Conservation (phyloP, 495 filamentous ascomycete genomes). For the Rhypophila decipiens region DNA sequence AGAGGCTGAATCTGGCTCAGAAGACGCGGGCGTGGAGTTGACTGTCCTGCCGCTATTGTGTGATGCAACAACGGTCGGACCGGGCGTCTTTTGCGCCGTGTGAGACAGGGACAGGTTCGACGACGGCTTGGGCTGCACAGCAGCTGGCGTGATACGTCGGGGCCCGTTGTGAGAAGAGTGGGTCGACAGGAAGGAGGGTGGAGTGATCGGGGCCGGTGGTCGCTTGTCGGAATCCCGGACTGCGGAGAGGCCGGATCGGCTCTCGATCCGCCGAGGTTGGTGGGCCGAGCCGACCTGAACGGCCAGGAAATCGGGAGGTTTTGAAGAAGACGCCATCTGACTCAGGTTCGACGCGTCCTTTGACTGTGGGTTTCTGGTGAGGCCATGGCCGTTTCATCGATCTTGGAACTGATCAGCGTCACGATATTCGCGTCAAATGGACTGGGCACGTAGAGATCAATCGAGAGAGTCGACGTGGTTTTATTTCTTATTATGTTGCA, state of each 20-base stretch:
- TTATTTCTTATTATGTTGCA: too few relatives aligned
- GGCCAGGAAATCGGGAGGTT: not conserved
- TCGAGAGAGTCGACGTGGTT: too few relatives aligned
- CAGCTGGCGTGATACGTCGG: not conserved
- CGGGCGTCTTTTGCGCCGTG: not conserved
- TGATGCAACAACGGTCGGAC: not conserved
- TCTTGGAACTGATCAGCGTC: too few relatives aligned
- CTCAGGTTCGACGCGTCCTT: conserved; percentile 1
- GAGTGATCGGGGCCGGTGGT: conserved; percentile 1
- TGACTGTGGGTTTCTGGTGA: not conserved
- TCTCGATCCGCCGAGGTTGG: not conserved
- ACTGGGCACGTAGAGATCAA: too few relatives aligned
- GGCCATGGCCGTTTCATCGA: conserved; percentile 6
- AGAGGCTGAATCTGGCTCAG: conserved; percentile 1
- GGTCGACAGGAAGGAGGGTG: not conserved
- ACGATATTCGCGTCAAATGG: too few relatives aligned
- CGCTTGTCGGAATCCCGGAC: not conserved
- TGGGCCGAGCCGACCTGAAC: not conserved
- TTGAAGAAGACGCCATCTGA: conserved; percentile 1
- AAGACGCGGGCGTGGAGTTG: not conserved
- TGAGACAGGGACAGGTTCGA: not conserved
- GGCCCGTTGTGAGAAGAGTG: not conserved
- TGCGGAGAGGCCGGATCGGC: not conserved
- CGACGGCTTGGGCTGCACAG: not conserved
- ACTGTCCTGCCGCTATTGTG: conserved; percentile 1